These are phyloP conservation scores for Lactarius indigo DNA, from an alignment of 768 basidiomycete genomes.

Conservation along the genomic window DNA sequence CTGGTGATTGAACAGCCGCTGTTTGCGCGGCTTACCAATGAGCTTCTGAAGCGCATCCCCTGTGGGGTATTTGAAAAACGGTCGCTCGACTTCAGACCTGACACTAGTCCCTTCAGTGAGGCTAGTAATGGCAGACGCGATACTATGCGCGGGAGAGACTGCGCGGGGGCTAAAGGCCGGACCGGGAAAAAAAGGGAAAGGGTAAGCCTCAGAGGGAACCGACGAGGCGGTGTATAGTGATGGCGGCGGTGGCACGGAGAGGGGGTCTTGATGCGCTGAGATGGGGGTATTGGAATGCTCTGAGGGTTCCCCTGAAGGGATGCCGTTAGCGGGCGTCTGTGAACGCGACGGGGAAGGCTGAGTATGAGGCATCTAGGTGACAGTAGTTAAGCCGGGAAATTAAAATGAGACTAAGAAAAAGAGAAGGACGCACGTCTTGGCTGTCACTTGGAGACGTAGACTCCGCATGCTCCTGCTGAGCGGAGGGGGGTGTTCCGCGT, in stretches of 20 bases:
- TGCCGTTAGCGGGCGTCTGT: constrained; percentile 22
- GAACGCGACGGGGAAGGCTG: constrained; percentile 21
- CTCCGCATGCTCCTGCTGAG: constrained; percentile 13
- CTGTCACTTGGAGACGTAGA: constrained; percentile 13
- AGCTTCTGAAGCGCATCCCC: constrained; percentile 24
- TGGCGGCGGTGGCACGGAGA: constrained; percentile 18
- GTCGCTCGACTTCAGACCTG: constrained; percentile 16
- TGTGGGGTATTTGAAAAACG: constrained; percentile 18
- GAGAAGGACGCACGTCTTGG: constrained; percentile 22
- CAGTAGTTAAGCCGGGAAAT: constrained; percentile 5
- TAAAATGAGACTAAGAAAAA: constrained; percentile 1
- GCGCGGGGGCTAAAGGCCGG: constrained; percentile 42
- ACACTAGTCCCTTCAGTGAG: constrained; percentile 38
- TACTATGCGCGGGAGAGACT: constrained; percentile 61
- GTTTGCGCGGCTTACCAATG: constrained; percentile 56
- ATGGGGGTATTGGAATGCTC: constrained; percentile 20
- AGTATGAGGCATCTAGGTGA: constrained; percentile 11
- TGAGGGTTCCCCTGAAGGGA: constrained; percentile 20
- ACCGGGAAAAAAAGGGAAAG: constrained; percentile 20
- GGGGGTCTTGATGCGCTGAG: constrained; percentile 19
- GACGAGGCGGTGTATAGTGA: constrained; percentile 19
- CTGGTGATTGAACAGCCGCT: constrained; percentile 70
- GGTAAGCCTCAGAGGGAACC: constrained; percentile 18
- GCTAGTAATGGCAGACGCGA: constrained; percentile 50
- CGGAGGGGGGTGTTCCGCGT: constrained; percentile 16